Conservation (phyloP, 352 stramenopile genomes). For the Blastocystis sp. region DNA sequence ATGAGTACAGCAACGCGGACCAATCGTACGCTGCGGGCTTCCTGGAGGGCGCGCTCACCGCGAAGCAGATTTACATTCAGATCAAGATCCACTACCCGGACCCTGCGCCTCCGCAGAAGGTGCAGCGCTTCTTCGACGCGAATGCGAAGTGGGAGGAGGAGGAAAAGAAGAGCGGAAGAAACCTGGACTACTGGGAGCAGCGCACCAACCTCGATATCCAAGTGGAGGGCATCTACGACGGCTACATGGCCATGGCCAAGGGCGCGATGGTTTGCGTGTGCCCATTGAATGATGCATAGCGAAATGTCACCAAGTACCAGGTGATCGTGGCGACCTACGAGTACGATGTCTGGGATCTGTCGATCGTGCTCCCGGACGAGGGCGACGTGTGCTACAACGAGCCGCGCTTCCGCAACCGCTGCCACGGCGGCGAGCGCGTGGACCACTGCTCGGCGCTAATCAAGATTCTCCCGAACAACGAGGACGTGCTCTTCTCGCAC, state of each 20-base stretch:
- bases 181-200: slow-evolving; percentile 75
- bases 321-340: slow-evolving; percentile 73
- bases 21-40: slow-evolving; percentile 74
- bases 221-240: slow-evolving; percentile 65
- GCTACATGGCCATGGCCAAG: slow-evolving; percentile 48
- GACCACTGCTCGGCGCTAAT: slow-evolving; percentile 76
- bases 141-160: slow-evolving; percentile 72
- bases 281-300: slow-evolving; percentile 73
- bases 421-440: slow-evolving; percentile 46
- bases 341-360: slow-evolving; percentile 71
- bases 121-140: slow-evolving; percentile 71
- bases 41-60: slow-evolving; percentile 76
- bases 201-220: slow-evolving; percentile 71
- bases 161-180: slow-evolving; percentile 74
- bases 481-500: slow-evolving; percentile 77
- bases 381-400: slow-evolving; percentile 9
- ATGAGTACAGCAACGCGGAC: slow-evolving; percentile 74
- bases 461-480: slow-evolving; percentile 75
- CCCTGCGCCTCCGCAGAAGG: slow-evolving; percentile 75
- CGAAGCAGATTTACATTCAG: slow-evolving; percentile 78
- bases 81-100: slow-evolving; percentile 74
- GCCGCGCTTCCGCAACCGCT: slow-evolving; percentile 13
- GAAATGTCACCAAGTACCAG: slow-evolving; percentile 76
- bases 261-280: slow-evolving; percentile 72
- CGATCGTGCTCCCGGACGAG: slow-evolving; percentile 59